phyloP scores from a whole-genome alignment of 768 basidiomycete species.

The Suillus decipiens region DNA sequence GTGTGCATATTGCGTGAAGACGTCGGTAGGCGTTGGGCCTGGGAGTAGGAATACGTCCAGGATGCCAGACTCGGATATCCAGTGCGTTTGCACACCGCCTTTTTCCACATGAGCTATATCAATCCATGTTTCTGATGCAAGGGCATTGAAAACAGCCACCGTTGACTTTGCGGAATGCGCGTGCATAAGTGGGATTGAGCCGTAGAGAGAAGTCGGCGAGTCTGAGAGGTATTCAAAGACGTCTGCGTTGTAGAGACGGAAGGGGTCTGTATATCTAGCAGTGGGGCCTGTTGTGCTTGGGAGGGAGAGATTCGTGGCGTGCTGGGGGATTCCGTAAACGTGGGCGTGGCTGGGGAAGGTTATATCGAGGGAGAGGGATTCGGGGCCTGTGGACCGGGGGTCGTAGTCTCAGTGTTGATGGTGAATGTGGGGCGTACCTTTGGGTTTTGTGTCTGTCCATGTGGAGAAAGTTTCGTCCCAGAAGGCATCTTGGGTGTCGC shows the following conservation, averaged over 20 bases:
- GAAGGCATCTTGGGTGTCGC: conserved; percentile 75
- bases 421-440: conserved; percentile 54
- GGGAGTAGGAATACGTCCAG: conserved; percentile 93
- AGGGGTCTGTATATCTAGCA: conserved; percentile 83
- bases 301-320: conserved; percentile 86
- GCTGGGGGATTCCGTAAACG: conserved; percentile 96
- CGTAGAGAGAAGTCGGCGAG: conserved; percentile 81
- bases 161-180: conserved; percentile 88
- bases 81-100: conserved; percentile 74
- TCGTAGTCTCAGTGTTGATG: background rate
- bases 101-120: conserved; percentile 72
- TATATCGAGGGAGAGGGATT: conserved; percentile 91
- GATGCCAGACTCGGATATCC: conserved; percentile 97
- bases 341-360: conserved; percentile 89
- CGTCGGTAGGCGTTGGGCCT: conserved; percentile 79
- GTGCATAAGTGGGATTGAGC: conserved; percentile 90
- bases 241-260: conserved; percentile 92
- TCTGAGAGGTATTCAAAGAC: conserved; percentile 94
- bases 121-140: conserved; percentile 93
- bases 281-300: conserved; percentile 84
- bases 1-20: conserved; percentile 83
- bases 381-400: conserved; percentile 69
- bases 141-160: conserved; percentile 85
- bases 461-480: conserved; percentile 89
- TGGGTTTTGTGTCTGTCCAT: conserved; percentile 94